Percentiles rank a stretch among this genome's conserved stretches.
phyloP scores from a whole-genome alignment of 75 land plant species.

The Larix kaempferi region DNA sequence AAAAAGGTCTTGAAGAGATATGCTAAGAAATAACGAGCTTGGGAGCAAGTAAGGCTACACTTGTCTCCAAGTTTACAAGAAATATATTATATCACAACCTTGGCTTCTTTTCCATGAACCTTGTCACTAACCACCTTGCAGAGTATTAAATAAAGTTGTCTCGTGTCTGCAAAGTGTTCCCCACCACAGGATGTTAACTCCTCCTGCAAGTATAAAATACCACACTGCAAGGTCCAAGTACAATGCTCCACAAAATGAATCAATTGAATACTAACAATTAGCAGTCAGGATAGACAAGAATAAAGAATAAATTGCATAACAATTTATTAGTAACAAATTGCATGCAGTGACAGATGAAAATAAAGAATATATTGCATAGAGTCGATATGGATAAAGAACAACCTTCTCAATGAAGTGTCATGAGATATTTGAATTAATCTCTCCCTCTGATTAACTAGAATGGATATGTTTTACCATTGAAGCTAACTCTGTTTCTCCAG shows the following conservation, averaged over 20 bases:
- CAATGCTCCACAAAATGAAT: not conserved
- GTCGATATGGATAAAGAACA: no score
- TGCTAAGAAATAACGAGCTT: conserved; percentile 25
- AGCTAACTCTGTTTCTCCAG: not conserved
- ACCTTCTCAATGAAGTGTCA: not conserved
- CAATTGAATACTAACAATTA: no score
- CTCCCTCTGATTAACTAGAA: no score
- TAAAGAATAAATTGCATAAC: no score
- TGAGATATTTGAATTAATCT: no score
- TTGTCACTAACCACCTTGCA: not conserved
- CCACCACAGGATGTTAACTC: conserved; percentile 4
- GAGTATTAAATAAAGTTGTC: not conserved
- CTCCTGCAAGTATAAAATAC: conserved; percentile 28
- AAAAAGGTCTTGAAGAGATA: conserved; percentile 10
- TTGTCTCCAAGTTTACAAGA: conserved; percentile 26
- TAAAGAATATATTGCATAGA: conserved; percentile 4
- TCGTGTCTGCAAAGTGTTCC: conserved; percentile 2
- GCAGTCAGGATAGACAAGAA: no score
- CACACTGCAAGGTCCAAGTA: conserved; percentile 20
- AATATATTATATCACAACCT: conserved; percentile 17
- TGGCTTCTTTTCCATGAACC: conserved; percentile 11
- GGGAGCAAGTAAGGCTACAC: conserved; percentile 16
- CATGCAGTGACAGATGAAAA: not conserved
- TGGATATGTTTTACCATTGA: no score
- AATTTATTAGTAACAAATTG: not conserved